A percentile compares a stretch with the other conserved stretches of the same genome.
phyloP scores from a whole-genome alignment of 2,329 filamentous ascomycete genomes.

The Diaporthe ilicicola region DNA sequence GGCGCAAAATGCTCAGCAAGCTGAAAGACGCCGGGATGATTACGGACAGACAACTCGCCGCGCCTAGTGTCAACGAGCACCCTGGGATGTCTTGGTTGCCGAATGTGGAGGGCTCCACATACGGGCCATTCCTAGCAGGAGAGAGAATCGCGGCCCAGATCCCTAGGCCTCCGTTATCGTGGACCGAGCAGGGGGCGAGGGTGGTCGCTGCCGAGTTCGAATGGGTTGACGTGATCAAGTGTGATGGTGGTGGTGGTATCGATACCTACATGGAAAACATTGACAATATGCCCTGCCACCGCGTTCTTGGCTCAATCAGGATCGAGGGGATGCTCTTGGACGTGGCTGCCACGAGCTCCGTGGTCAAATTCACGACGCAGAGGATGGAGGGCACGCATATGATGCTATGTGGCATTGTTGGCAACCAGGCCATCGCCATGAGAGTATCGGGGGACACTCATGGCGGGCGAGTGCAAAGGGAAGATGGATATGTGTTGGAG shows the following conservation, averaged over 20 bases:
- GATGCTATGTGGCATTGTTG: background rate
- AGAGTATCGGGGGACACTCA: background rate
- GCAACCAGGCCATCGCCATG: slow-evolving; percentile 1
- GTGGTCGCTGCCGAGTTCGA: background rate
- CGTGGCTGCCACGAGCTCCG: background rate
- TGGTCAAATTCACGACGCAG: background rate
- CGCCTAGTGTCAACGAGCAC: background rate
- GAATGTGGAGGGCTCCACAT: background rate
- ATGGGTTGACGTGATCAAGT: background rate
- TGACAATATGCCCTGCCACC: background rate
- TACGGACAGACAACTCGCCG: slow-evolving; percentile 1
- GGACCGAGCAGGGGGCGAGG: background rate
- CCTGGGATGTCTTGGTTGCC: slow-evolving; percentile 2
- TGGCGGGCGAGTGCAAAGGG: background rate
- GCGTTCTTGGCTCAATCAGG: background rate
- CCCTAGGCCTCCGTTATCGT: background rate
- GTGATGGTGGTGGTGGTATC: background rate
- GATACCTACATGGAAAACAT: background rate
- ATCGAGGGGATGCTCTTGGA: background rate
- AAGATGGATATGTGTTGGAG: background rate
- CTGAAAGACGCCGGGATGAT: background rate
- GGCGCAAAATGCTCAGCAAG: background rate
- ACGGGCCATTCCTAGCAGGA: background rate
- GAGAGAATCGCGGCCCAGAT: background rate
- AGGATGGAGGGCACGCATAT: background rate